Evolutionary conservation across 306 rosid genomes (phyloP), one percentile per base, ranked within the genome.

Genomic region (Casuarina equisetifolia): DNA sequence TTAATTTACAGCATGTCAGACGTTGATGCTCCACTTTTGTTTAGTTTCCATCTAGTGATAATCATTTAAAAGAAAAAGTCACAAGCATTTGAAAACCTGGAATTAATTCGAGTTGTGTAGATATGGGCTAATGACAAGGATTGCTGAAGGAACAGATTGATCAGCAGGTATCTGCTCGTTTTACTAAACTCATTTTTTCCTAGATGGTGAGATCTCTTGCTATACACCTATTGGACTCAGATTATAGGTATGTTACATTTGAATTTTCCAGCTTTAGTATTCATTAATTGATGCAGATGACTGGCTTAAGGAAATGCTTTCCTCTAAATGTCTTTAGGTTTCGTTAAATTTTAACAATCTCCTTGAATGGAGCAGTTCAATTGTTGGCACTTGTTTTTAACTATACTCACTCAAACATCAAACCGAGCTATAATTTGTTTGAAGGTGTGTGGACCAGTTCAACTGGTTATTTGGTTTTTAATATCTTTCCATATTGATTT

Each of bases 361-460:
- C 17, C 71, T 42, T 62, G 58, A 67, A 43, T 17, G 32, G n/a
- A 5, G 12, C 67, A 74, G 78, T 68, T 69, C 72, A 62, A 59
- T 59, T 32, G 50, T 73, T 57, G 50, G 45, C 54, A 59, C 54
- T 73, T 58, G 44, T 19, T 75, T 76, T 59, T 64, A 67, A 17
- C 61, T 64, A 12, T 64, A 12, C 45, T 38, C 38, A 20, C 45
- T 64, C 73, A 40, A 66, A 15, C 40, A 39, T 16, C 53, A 25
- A 72, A 69, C 74, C 78, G 75, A 73, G 71, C 39, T 70, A 44
- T 25, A 25, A 25, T 25, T 25, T 25, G 64, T 68, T 70, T 64
- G 58, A 74, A 73, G 43, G 38, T 64, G 53, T 62, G 51, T 63
- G 17, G 16, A 39, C 46, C 69, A 1, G 17, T 63, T 38, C 46